A percentile compares a stretch with the other conserved stretches of the same genome.
Conservation (phyloP, 1,284 basidiomycete genomes). For the Irpex sp. region DNA sequence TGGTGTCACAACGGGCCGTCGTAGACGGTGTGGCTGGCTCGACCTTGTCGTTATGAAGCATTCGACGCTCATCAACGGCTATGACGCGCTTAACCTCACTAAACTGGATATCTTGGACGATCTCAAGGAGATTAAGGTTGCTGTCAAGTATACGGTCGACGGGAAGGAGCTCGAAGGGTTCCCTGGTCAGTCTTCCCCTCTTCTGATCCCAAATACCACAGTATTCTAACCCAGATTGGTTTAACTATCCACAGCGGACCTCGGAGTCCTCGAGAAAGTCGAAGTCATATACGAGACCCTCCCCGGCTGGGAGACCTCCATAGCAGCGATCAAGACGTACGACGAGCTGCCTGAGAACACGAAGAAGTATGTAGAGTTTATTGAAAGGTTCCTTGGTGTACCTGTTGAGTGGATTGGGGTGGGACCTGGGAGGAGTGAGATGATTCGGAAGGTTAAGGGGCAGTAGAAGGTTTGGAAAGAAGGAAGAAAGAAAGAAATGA, state of each 20-base stretch:
- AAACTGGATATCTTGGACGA: conserved; percentile 93
- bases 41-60: conserved; percentile 95
- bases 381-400: conserved; percentile 80
- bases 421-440: conserved; percentile 80
- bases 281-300: conserved; percentile 89
- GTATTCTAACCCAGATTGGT: background rate
- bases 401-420: conserved; percentile 92
- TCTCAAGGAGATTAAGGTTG: conserved; percentile 88
- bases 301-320: conserved; percentile 90
- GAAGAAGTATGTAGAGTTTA: conserved; percentile 85
- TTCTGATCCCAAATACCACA: background rate
- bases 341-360: conserved; percentile 86
- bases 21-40: conserved; percentile 95
- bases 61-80: conserved; percentile 94
- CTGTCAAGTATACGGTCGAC: conserved; percentile 76
- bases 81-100: conserved; percentile 91
- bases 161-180: conserved; percentile 82
- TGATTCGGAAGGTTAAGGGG: conserved; percentile 46
- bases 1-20: conserved; percentile 89
- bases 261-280: conserved; percentile 79
- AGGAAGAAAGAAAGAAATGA: background rate
- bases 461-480: background rate
- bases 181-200: conserved; percentile 56
- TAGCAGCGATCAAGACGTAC: conserved; percentile 64
- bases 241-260: conserved; percentile 56